A percentile compares a stretch with the other conserved stretches of the same genome.
Evolutionary conservation across 2,329 filamentous ascomycete genomes (phyloP).

Genomic region (Calonectria honghensis): DNA sequence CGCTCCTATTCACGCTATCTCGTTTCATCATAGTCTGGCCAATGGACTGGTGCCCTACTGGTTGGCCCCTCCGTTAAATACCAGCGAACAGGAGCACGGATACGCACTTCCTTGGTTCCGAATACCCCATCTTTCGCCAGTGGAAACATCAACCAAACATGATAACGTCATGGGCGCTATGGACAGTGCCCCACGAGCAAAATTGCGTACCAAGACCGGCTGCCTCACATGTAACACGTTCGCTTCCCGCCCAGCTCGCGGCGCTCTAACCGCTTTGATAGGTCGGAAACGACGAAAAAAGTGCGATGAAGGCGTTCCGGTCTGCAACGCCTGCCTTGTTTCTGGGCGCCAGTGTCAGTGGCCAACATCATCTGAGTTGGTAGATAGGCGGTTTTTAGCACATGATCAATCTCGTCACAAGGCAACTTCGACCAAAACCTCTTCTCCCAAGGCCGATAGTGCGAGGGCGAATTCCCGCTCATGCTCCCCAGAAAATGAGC

Average conservation of each 20-base stretch:
- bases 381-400: conserved; percentile 43
- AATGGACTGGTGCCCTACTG: neutral
- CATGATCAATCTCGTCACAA: conserved; percentile 38
- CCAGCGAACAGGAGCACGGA: conserved; percentile 1
- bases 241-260: too few relatives aligned
- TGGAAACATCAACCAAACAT: conserved; percentile 8
- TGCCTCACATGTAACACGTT: conserved; percentile 44
- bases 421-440: neutral
- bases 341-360: conserved; percentile 40
- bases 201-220: conserved; percentile 46
- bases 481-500: neutral
- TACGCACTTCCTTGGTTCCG: conserved; percentile 12
- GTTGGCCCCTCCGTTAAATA: conserved; percentile 1
- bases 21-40: neutral
- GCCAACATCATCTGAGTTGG: conserved; percentile 40
- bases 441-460: neutral
- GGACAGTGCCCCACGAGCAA: conserved; percentile 11
- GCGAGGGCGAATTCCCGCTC: neutral
- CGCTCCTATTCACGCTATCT: conserved; percentile 24
- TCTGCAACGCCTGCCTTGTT: conserved; percentile 36
- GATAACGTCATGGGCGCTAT: conserved; percentile 16
- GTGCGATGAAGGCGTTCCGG: conserved; percentile 43
- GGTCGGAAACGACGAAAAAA: conserved; percentile 48
- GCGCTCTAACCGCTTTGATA: conserved; percentile 26
- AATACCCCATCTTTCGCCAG: conserved; percentile 4